These are phyloP conservation scores for Boletus semigastroideus DNA, from an alignment of 1,284 basidiomycete genomes.

Conservation along the genomic window DNA sequence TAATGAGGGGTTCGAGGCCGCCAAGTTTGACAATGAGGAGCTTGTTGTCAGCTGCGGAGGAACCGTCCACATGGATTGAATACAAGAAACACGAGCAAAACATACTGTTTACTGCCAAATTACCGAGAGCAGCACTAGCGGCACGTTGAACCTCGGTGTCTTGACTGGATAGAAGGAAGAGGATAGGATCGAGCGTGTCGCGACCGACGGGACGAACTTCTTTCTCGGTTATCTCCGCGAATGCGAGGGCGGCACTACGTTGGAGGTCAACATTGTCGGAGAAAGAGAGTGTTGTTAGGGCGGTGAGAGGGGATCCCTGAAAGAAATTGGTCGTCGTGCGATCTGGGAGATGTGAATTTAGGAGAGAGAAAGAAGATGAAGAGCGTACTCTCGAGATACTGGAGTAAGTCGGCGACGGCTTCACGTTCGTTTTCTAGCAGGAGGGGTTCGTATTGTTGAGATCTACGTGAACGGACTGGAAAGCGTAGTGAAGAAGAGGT, in stretches of 20 bases:
- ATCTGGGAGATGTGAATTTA: constrained; percentile 52
- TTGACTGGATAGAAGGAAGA: constrained; percentile 96
- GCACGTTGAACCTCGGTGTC: constrained; percentile 99
- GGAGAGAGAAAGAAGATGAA: constrained; percentile 5
- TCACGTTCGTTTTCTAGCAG: constrained; percentile 98
- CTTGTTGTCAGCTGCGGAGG: constrained; percentile 89
- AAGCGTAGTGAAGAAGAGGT: constrained; percentile 5
- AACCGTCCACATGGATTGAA: constrained; percentile 23
- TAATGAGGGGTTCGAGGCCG: constrained; percentile 95
- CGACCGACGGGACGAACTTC: constrained; percentile 96
- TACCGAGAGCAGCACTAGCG: constrained; percentile 97
- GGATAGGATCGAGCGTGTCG: constrained; percentile 97
- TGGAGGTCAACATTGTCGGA: constrained; percentile 99
- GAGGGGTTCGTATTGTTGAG: constrained; percentile 90
- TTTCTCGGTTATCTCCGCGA: constrained; percentile 99
- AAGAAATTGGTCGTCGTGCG: constrained; percentile 97
- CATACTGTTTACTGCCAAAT: constrained; percentile 97
- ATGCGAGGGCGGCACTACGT: constrained; percentile 95
- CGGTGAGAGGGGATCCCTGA: constrained; percentile 86
- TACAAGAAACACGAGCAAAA: constrained; percentile 26
- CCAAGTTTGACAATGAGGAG: constrained; percentile 97
- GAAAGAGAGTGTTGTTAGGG: constrained; percentile 96
- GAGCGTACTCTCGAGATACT: constrained; percentile 90
- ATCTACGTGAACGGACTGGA: constrained; percentile 72
- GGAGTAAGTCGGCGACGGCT: constrained; percentile 95